Base-by-base conservation (phyloP, 2,329 filamentous ascomycete species). In the Elsinoe perseae region DNA sequence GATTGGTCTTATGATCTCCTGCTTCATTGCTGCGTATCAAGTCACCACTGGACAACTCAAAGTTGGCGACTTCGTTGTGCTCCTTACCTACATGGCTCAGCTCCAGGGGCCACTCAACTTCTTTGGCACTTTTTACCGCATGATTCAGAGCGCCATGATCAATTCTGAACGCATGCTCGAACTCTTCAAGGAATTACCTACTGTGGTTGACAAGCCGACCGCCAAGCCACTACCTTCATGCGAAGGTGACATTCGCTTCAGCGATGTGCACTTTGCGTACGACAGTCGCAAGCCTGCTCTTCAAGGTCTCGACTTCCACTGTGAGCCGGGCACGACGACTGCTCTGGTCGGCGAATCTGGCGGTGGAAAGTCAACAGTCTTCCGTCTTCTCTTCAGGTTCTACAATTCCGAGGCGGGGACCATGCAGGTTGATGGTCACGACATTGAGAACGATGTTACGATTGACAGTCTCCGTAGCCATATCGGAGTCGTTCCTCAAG, bases 331-430 rank as follows among this genome's bases (percentile, higher is more conserved):
- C 54, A 96, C 90, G 0, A 97, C 91, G 0, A 98, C 92, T 4
- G 93, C 93, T 0, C 85, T 98, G 61, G 93, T 98, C 16, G 93
- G 93, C 61, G 92, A 97, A 70, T 97, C 92, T 28, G 93, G 93
- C 44, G 93, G 93, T 58, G 93, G 93, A 62, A 98, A 98, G 71
- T 97, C 92, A 2, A 98, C 93, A 0, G 81, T 98, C 23, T 96
- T 98, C 76, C 86, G 93, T 52, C 80, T 97, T 50, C 84, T 98
- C 69, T 97, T 95, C 77, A 87, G 93, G 16, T 98, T 96, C 72
- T 98, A 97, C 76, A 95, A 96, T 67, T 82, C 85, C 56, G 78
- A 84, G 54, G 80, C 83, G 53, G 93, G 93, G 32, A 83, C 78
- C 65, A 95, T 97, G 57, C 81, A 86, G 66, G 77, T 98, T 56